phyloP scores from a whole-genome alignment of 352 stramenopile species.

The Globisporangium paroecandrum region DNA sequence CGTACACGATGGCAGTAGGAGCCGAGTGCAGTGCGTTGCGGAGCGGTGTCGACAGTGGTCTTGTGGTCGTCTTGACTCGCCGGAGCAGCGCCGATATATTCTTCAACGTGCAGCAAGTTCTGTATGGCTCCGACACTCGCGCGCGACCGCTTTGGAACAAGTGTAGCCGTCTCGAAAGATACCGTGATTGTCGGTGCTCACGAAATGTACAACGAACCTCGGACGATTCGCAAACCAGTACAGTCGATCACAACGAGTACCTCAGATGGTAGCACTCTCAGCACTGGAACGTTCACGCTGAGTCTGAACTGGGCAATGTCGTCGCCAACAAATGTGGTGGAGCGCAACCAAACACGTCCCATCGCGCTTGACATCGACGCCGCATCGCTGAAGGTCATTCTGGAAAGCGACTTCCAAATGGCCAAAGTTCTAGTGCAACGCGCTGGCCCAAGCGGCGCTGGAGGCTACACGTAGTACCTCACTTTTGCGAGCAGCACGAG shows the following conservation, averaged over 20 bases:
- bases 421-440: slow-evolving; percentile 71
- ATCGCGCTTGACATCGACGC: slow-evolving; percentile 56
- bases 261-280: slow-evolving; percentile 15
- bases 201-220: slow-evolving; percentile 42
- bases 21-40: slow-evolving; percentile 41
- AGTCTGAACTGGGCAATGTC: slow-evolving; percentile 28
- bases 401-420: slow-evolving; percentile 71
- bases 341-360: slow-evolving; percentile 34
- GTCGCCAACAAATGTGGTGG: slow-evolving; percentile 19
- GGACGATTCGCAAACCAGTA: slow-evolving; percentile 73
- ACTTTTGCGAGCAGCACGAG: slow-evolving; percentile 64
- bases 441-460: slow-evolving; percentile 36
- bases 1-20: slow-evolving; percentile 66
- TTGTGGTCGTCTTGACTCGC: slow-evolving; percentile 51
- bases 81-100: slow-evolving; percentile 53
- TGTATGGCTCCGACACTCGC: slow-evolving; percentile 65
- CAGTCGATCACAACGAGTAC: slow-evolving; percentile 52
- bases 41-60: slow-evolving; percentile 39
- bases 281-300: slow-evolving; percentile 48
- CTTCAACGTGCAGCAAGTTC: slow-evolving; percentile 66
- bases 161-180: slow-evolving; percentile 62
- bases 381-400: slow-evolving; percentile 34
- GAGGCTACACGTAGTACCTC: slow-evolving; percentile 81
- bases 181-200: slow-evolving; percentile 70
- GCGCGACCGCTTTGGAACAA: slow-evolving; percentile 73